Evolutionary conservation across 345 rosid genomes (phyloP).

Genomic region (Eucalyptus microcorys): DNA sequence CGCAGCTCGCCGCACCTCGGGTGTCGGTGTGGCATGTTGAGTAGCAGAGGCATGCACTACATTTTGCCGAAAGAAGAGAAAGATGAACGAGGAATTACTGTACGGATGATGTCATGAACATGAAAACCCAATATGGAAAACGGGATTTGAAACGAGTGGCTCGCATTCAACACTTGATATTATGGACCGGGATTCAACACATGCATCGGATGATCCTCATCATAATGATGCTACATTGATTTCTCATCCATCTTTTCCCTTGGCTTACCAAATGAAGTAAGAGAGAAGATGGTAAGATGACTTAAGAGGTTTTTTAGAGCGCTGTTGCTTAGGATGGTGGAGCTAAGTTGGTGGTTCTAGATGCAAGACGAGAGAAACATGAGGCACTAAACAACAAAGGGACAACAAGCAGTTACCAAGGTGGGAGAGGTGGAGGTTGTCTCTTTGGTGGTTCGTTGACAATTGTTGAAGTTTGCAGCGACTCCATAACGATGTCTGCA

Average conservation of each 20-base stretch:
- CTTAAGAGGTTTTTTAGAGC: neutral
- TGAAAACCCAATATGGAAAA: neutral
- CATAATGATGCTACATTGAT: neutral
- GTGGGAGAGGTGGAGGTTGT: neutral
- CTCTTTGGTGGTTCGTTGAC: neutral
- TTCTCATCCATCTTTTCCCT: neutral
- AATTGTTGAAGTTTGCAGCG: neutral
- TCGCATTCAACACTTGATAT: neutral
- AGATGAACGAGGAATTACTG: neutral
- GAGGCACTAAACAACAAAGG: neutral
- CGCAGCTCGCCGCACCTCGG: rapidly evolving
- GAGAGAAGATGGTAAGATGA: neutral
- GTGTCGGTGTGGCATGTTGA: neutral
- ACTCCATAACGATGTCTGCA: neutral
- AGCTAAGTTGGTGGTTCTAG: neutral
- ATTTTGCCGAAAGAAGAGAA: neutral
- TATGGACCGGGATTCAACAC: neutral
- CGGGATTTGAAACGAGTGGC: neutral
- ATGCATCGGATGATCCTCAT: neutral
- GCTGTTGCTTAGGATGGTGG: neutral
- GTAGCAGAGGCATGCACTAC: neutral
- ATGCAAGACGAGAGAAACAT: neutral
- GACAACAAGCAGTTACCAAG: neutral
- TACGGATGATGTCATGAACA: neutral
- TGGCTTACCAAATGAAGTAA: neutral